Evolutionary conservation across 257 asterid genomes (phyloP).

Genomic region (Forsythia suspensa): DNA sequence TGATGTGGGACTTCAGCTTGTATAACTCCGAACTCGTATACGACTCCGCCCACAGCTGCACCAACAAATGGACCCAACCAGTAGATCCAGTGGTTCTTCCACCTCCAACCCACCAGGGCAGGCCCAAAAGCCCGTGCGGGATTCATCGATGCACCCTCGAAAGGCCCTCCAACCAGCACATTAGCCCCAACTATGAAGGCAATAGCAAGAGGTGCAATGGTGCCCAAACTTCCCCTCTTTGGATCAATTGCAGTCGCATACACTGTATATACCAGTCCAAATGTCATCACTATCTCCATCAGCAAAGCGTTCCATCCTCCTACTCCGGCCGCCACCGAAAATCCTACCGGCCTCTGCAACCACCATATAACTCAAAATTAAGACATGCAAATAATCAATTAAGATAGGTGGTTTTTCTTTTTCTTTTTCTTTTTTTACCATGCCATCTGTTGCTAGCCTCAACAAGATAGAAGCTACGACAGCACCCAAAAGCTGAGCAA

Average conservation of each 20-base stretch:
- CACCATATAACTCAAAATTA: too few relatives aligned
- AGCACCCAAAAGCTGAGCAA: constrained; percentile 91
- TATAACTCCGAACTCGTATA: constrained; percentile 76
- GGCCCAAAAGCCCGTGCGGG: constrained; percentile 97
- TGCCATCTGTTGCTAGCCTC: constrained; percentile 66
- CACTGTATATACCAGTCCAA: constrained; percentile 68
- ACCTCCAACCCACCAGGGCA: constrained; percentile 91
- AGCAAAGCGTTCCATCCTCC: constrained; percentile 62
- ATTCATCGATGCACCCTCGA: constrained; percentile 86
- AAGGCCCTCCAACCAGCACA: constrained; percentile 85
- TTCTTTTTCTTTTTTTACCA: constrained; percentile 35
- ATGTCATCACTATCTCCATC: constrained; percentile 83
- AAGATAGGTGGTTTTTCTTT: neutral
- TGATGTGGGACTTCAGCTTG: constrained; percentile 46
- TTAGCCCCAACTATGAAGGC: constrained; percentile 91
- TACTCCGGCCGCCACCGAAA: constrained; percentile 65
- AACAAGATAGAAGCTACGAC: constrained; percentile 67
- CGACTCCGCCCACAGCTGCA: constrained; percentile 64
- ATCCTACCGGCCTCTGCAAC: constrained; percentile 87
- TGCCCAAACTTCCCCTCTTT: constrained; percentile 67
- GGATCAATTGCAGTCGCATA: constrained; percentile 91
- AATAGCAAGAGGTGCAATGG: constrained; percentile 84
- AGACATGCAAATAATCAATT: neutral
- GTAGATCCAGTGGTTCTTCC: constrained; percentile 89
- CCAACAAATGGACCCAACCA: constrained; percentile 97